These are phyloP conservation scores for Crithidia acanthocephali DNA, from an alignment of 208 protist genomes.

Conservation along the genomic window DNA sequence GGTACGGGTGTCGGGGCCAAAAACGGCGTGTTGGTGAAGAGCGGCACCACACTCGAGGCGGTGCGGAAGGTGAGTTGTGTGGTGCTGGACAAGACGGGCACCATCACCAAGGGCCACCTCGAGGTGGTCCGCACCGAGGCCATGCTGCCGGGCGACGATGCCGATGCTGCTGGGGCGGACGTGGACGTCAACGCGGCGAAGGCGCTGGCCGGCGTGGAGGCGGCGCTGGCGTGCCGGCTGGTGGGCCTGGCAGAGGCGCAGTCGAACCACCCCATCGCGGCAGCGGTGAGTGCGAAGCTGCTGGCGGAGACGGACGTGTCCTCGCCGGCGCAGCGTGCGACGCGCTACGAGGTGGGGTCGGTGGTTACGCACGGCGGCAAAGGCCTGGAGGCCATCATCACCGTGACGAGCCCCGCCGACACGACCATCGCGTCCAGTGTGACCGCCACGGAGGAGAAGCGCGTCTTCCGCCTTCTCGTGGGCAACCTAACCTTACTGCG, in stretches of 20 bases:
- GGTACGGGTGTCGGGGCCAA: conserved; percentile 94
- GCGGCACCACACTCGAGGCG: conserved; percentile 88
- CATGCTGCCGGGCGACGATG: not conserved
- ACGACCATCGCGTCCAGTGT: not conserved
- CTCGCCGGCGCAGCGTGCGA: conserved; percentile 7
- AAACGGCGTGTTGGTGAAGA: conserved; percentile 95
- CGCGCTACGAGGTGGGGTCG: conserved; percentile 35
- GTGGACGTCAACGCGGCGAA: too few species aligned
- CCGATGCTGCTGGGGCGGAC: too few species aligned
- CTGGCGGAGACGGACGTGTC: conserved; percentile 7
- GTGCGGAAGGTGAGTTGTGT: conserved; percentile 79
- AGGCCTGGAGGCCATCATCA: conserved; percentile 55
- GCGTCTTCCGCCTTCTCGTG: conserved; percentile 60
- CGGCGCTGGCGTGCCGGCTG: conserved; percentile 22
- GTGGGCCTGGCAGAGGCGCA: conserved; percentile 64
- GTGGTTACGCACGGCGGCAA: conserved; percentile 53
- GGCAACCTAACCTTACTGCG: conserved; percentile 74
- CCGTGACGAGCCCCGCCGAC: conserved; percentile 7
- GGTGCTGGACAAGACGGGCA: conserved; percentile 98
- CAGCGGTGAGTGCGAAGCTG: conserved; percentile 61
- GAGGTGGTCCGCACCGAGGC: conserved; percentile 55
- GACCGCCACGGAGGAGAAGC: not conserved
- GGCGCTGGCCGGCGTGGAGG: conserved; percentile 12
- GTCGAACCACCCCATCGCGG: conserved; percentile 91
- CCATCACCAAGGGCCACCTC: conserved; percentile 94